Base-by-base conservation (phyloP, 2,329 filamentous ascomycete genomes). In the Fusarium sp. region DNA sequence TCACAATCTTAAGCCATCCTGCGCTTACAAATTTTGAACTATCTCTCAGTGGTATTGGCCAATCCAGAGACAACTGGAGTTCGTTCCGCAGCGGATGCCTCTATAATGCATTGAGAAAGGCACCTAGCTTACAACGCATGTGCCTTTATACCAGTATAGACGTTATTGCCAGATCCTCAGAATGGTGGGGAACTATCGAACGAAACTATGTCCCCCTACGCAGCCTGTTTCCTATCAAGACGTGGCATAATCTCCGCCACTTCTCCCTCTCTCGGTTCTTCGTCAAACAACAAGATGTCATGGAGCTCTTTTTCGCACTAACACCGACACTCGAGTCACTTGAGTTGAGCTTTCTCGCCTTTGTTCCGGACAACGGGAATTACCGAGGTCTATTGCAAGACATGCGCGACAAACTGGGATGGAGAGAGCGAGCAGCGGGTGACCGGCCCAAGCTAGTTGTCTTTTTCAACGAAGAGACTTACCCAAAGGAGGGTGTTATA, bases 271-370 rank as follows among this genome's bases (percentile, higher is more conserved):
- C 75, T 0, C 55, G 65, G 6, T 79, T 79, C 11, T 46, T 76
- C 0, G 73, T 80, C 2, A 68, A 46, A 18, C 60, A 76, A 23
- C 35, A 50, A 6, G 78, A 81, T 46, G 13, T 80, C 0, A 56
- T 81, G 4, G 50, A 60, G 0, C 50, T 80, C 3, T 74, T 82
- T 13, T 37, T 44, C 1, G 54, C 47, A 1, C 49, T 82, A 1
- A 78, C 77, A 6, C 10, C 23, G 0, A 76, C 75, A 1, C 23
- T 80, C 2, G 67, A 71, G 12, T 77, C 76, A 3, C 60, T 81
- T 1, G 74, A 82, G 28, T 65, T 82, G 8, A 80, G 77, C 43
- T 77, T 75, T 15, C 63, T 81, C 2, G 12, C 11, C 5, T 80
- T 80, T 24, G 3, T 75, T 16, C 57, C 66, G 20, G 5, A 16